phyloP scores from a whole-genome alignment of 2,329 filamentous ascomycete genomes.

The Acrodontium crateriforme region DNA sequence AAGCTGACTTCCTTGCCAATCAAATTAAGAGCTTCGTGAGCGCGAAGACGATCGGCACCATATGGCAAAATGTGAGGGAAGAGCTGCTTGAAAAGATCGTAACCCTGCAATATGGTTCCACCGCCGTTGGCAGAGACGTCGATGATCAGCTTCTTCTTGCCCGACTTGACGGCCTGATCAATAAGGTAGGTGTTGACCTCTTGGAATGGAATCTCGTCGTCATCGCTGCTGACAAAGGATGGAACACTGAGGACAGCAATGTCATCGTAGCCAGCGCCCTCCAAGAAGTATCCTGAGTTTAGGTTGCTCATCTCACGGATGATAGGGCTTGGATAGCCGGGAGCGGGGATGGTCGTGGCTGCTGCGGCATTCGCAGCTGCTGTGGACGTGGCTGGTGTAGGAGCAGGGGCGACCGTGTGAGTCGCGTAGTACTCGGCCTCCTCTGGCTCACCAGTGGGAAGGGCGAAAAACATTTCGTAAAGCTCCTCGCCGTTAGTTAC shows the following conservation, averaged over 20 bases:
- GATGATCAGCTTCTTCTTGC: constrained; percentile 47
- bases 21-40: constrained; percentile 32
- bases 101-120: constrained; percentile 45
- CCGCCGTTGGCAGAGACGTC: constrained; percentile 47
- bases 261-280: constrained; percentile 31
- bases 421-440: constrained; percentile 4
- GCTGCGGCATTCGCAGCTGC: constrained; percentile 4
- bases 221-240: constrained; percentile 25
- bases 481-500: constrained; percentile 30
- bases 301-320: constrained; percentile 27
- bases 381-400: constrained; percentile 6
- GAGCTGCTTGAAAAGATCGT: constrained; percentile 47
- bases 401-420: constrained; percentile 4
- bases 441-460: constrained; percentile 7
- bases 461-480: constrained; percentile 24
- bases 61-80: constrained; percentile 39
- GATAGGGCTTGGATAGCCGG: constrained; percentile 31
- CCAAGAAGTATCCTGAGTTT: constrained; percentile 34
- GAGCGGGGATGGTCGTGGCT: constrained; percentile 19
- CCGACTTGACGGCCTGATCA: constrained; percentile 29
- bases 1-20: constrained; percentile 28
- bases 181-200: constrained; percentile 29
- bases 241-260: constrained; percentile 32
- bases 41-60: constrained; percentile 38
- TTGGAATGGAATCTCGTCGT: constrained; percentile 25